Conservation (phyloP, 495 filamentous ascomycete species). For the Penicillium maclennaniae region DNA sequence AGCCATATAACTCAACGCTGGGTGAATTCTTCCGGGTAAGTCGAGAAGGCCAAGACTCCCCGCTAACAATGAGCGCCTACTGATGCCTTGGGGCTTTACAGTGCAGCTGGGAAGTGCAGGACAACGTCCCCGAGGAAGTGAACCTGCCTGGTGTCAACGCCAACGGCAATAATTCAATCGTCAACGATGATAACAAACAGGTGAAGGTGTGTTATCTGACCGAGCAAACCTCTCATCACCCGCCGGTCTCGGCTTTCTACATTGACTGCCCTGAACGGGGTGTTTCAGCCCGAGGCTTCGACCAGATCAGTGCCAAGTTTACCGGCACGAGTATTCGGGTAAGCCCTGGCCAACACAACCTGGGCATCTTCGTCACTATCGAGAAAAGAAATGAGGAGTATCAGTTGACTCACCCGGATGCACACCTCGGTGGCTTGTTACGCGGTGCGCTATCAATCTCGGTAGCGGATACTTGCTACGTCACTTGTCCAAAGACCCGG, state of each 20-base stretch:
- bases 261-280: conserved; percentile 91
- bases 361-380: conserved; percentile 91
- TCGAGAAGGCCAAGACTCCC: conserved; percentile 13
- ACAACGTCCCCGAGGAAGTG: conserved; percentile 50
- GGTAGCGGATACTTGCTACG: conserved; percentile 80
- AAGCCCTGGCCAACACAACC: conserved; percentile 84
- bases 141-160: conserved; percentile 31
- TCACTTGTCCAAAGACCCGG: conserved; percentile 81
- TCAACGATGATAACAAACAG: conserved; percentile 42
- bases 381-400: conserved; percentile 82
- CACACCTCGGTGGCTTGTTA: conserved; percentile 85
- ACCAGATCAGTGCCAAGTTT: conserved; percentile 96
- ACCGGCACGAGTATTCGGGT: conserved; percentile 93
- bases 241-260: conserved; percentile 93
- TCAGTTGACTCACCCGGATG: conserved; percentile 88
- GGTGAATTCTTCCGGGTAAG: conserved; percentile 96
- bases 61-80: neutral
- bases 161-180: conserved; percentile 33
- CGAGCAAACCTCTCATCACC: conserved; percentile 98
- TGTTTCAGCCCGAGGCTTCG: conserved; percentile 82
- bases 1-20: conserved; percentile 94
- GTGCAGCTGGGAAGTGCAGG: conserved; percentile 92
- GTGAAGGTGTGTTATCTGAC: conserved; percentile 88
- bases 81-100: conserved; percentile 27
- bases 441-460: conserved; percentile 78